Evolutionary conservation across 2,329 filamentous ascomycete species (phyloP).

Genomic region (Talaromyces funiculosus): DNA sequence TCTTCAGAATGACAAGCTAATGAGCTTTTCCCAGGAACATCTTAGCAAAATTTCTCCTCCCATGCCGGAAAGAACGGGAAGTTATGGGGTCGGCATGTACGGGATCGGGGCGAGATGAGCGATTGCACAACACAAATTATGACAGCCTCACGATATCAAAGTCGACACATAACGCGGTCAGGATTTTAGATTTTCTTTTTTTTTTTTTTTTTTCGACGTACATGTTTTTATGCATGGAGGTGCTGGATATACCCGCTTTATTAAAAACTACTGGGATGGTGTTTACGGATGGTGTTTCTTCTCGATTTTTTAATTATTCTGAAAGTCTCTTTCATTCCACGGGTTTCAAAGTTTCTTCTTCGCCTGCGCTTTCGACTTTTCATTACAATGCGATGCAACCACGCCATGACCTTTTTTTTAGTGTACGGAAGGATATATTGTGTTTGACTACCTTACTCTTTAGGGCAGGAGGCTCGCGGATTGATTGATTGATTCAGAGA

Average conservation of each 20-base stretch:
- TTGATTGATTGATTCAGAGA: background rate
- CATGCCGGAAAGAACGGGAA: constrained; percentile 36
- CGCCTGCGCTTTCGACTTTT: background rate
- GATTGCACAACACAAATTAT: constrained; percentile 10
- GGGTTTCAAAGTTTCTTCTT: background rate
- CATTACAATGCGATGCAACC: background rate
- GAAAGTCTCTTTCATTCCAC: background rate
- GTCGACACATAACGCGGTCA: constrained; percentile 4
- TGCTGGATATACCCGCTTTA: constrained; percentile 46
- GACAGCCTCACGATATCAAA: constrained; percentile 13
- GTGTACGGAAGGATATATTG: background rate
- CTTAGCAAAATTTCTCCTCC: constrained; percentile 36
- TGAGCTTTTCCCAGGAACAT: constrained; percentile 30
- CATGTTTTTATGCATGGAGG: constrained; percentile 40
- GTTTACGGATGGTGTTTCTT: constrained; percentile 23
- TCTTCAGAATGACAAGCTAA: constrained; percentile 3
- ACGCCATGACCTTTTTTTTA: background rate
- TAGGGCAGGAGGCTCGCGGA: background rate
- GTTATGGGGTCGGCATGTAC: constrained; percentile 42
- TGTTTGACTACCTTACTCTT: background rate
- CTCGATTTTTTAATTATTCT: background rate
- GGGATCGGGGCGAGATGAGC: constrained; percentile 40
- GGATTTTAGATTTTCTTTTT: constrained; percentile 17
- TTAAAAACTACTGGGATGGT: constrained; percentile 35
- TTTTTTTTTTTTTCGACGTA: constrained; percentile 22